Evolutionary conservation across 805 yeast genomes (phyloP).

Genomic region (Hanseniaspora lindneri): DNA sequence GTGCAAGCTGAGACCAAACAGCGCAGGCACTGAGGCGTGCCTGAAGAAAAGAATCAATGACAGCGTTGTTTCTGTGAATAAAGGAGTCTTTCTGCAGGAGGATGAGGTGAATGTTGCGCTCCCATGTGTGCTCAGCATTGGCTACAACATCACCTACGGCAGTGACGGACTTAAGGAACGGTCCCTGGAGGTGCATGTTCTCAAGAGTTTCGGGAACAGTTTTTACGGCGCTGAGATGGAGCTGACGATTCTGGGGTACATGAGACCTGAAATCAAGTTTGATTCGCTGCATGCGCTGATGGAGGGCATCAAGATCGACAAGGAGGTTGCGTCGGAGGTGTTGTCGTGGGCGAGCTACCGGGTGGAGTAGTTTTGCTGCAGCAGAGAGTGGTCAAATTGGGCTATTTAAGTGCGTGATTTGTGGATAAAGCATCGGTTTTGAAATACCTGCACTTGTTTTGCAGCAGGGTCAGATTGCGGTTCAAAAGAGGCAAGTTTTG

Average conservation of each 20-base stretch:
- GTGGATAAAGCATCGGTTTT: too few species aligned
- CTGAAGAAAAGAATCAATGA: slow-evolving; percentile 5
- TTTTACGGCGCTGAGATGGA: slow-evolving; percentile 76
- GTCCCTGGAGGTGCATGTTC: slow-evolving; percentile 77
- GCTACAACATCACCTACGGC: slow-evolving; percentile 87
- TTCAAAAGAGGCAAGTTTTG: too few species aligned
- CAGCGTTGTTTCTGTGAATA: slow-evolving; percentile 40
- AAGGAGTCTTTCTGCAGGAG: slow-evolving; percentile 40
- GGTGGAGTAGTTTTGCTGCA: too few species aligned
- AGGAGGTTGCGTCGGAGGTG: slow-evolving; percentile 43
- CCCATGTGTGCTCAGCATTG: slow-evolving; percentile 92
- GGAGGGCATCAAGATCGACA: slow-evolving; percentile 71
- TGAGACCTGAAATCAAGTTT: slow-evolving; percentile 82
- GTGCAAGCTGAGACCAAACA: slow-evolving; percentile 31
- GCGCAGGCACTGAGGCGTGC: slow-evolving; percentile 21
- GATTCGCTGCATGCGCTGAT: slow-evolving; percentile 75
- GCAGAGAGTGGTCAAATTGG: too few species aligned
- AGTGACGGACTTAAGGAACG: slow-evolving; percentile 44
- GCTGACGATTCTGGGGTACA: slow-evolving; percentile 69
- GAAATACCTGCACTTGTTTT: too few species aligned
- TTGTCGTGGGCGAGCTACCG: slow-evolving; percentile 6
- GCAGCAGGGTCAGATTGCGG: too few species aligned
- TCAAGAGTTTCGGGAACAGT: slow-evolving; percentile 52
- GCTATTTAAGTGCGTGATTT: too few species aligned
- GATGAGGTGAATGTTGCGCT: slow-evolving; percentile 34